Percentiles rank a stretch among this genome's conserved stretches.
phyloP scores from a whole-genome alignment of 2,329 filamentous ascomycete species.

The Tricladium varicosporioides region DNA sequence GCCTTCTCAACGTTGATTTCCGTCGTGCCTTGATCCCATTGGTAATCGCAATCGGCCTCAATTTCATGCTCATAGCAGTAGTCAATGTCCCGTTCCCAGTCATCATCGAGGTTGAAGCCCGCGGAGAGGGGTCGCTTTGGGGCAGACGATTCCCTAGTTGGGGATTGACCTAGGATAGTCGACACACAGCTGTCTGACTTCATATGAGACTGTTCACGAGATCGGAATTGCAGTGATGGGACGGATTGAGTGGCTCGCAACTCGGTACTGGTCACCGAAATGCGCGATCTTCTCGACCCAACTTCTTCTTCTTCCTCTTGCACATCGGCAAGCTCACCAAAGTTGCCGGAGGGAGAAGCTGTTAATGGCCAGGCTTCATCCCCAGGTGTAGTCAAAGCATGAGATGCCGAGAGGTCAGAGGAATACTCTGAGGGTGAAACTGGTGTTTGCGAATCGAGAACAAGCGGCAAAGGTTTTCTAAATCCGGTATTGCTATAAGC shows the following conservation, averaged over 20 bases:
- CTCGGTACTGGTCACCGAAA: constrained; percentile 26
- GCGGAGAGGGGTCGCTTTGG: constrained; percentile 16
- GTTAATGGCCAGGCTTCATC: constrained; percentile 46
- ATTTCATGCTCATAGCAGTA: constrained; percentile 69
- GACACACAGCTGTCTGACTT: constrained; percentile 27
- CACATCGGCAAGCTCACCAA: constrained; percentile 51
- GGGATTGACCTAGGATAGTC: constrained; percentile 18
- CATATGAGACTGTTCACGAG: constrained; percentile 38
- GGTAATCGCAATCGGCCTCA: constrained; percentile 65
- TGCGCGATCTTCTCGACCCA: constrained; percentile 25
- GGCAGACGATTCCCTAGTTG: constrained; percentile 3
- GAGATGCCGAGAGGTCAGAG: constrained; percentile 29
- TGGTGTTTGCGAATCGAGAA: constrained; percentile 18
- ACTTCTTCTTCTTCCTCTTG: constrained; percentile 60
- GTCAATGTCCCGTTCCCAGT: constrained; percentile 70
- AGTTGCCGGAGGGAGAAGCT: constrained; percentile 21
- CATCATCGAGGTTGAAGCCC: constrained; percentile 19
- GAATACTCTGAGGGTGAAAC: constrained; percentile 30
- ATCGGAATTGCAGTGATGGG: constrained; percentile 37
- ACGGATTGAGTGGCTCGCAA: constrained; percentile 31
- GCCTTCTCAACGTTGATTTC: constrained; percentile 30
- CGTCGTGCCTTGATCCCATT: constrained; percentile 59
- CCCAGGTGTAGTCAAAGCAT: constrained; percentile 43
- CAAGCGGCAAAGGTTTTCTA: constrained; percentile 44
- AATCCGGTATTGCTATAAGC: constrained; percentile 46